Percentiles rank a stretch among this genome's conserved stretches.
These are phyloP conservation scores for Wickerhamiella occidentalis DNA, from an alignment of 805 yeast genomes.

Conservation along the genomic window DNA sequence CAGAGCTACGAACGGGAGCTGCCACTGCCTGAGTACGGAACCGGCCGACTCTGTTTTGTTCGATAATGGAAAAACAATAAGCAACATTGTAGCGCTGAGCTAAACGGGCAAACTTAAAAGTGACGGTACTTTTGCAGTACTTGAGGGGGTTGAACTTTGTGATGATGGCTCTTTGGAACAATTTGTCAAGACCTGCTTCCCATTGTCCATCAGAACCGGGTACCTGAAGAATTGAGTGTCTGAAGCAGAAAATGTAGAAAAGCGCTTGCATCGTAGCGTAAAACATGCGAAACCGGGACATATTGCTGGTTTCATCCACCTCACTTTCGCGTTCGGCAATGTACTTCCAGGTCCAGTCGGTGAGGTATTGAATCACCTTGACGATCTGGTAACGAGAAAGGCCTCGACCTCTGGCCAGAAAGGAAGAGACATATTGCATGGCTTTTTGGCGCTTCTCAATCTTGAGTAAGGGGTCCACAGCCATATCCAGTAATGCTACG, in stretches of 20 bases:
- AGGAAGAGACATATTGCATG: constrained; percentile 83
- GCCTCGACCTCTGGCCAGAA: constrained; percentile 72
- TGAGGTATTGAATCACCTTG: constrained; percentile 69
- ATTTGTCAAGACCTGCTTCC: constrained; percentile 52
- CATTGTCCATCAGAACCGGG: constrained; percentile 24
- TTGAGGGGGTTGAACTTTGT: constrained; percentile 88
- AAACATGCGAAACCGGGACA: constrained; percentile 82
- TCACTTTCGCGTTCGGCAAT: constrained; percentile 78
- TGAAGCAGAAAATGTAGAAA: constrained; percentile 82
- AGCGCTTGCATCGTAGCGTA: constrained; percentile 87
- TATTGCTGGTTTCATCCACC: constrained; percentile 56
- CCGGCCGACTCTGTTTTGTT: constrained; percentile 69
- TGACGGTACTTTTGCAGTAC: constrained; percentile 88
- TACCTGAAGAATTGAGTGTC: constrained; percentile 48
- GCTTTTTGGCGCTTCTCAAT: constrained; percentile 73
- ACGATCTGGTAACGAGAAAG: constrained; percentile 60
- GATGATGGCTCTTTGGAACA: constrained; percentile 73
- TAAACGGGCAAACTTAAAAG: constrained; percentile 81
- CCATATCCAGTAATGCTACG: constrained; percentile 69
- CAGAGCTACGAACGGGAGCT: constrained; percentile 25
- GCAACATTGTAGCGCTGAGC: constrained; percentile 84
- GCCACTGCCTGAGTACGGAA: constrained; percentile 26
- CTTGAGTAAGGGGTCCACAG: constrained; percentile 57
- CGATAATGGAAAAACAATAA: constrained; percentile 86
- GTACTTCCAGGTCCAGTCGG: constrained; percentile 73